phyloP scores from a whole-genome alignment of 139 green algal genomes.

The Ostreobium quekettii region DNA sequence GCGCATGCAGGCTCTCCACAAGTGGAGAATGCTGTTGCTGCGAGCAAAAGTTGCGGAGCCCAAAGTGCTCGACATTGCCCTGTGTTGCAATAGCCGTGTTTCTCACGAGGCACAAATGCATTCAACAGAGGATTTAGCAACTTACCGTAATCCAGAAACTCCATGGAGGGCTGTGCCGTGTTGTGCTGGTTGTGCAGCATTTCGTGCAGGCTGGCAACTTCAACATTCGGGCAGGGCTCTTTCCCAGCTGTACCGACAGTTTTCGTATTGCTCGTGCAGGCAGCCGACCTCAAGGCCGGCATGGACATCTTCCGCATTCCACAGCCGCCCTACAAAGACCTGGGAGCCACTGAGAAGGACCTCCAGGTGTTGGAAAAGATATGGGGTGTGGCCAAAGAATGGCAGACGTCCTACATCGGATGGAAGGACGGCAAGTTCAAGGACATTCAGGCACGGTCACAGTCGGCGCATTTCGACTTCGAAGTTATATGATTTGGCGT shows the following conservation, averaged over 20 bases:
- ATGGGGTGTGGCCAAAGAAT: slow-evolving; percentile 65
- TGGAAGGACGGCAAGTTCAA: slow-evolving; percentile 78
- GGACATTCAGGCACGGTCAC: slow-evolving; percentile 56
- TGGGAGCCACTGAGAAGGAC: slow-evolving; percentile 52
- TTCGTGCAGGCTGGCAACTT: not conserved
- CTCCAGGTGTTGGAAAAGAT: slow-evolving; percentile 61
- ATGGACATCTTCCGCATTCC: slow-evolving; percentile 83
- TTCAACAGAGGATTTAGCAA: not conserved
- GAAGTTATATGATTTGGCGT: too few relatives aligned
- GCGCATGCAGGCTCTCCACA: too few relatives aligned
- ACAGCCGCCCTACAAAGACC: slow-evolving; percentile 62
- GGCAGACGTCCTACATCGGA: slow-evolving; percentile 54
- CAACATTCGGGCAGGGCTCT: not conserved
- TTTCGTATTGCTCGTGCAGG: slow-evolving; percentile 22
- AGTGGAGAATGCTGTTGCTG: too few relatives aligned
- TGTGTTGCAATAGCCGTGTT: too few relatives aligned
- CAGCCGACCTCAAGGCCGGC: slow-evolving; percentile 59
- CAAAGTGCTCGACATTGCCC: too few relatives aligned
- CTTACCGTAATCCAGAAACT: not conserved
- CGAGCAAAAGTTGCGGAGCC: too few relatives aligned
- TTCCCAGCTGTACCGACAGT: too few relatives aligned
- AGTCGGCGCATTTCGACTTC: slow-evolving; percentile 15
- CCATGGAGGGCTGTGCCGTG: not conserved
- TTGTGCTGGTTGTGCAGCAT: not conserved
- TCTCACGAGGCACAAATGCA: not conserved